Evolutionary conservation across 1,284 basidiomycete genomes (phyloP).

Genomic region (Vanrija humicola): DNA sequence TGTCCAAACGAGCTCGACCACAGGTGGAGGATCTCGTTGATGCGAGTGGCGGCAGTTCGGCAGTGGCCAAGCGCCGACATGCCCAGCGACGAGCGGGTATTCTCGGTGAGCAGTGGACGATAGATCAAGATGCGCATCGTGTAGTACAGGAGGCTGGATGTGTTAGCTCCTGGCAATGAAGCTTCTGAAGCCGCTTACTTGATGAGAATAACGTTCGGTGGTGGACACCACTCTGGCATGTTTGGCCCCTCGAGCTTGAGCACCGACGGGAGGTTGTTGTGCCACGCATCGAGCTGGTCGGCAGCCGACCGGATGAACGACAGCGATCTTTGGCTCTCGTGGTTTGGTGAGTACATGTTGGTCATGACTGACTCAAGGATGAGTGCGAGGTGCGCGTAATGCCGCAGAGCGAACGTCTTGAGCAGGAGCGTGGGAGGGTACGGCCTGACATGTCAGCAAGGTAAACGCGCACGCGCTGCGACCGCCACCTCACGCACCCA

Average conservation of each 20-base stretch:
- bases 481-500: background rate
- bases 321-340: conserved; percentile 11
- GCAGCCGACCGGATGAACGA: conserved; percentile 10
- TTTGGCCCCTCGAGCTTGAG: conserved; percentile 4
- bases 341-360: conserved; percentile 20
- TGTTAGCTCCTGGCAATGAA: background rate
- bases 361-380: conserved; percentile 19
- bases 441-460: background rate
- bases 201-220: conserved; percentile 8
- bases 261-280: conserved; percentile 1
- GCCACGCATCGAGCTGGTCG: conserved; percentile 3
- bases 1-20: conserved; percentile 14
- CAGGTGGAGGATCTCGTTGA: conserved; percentile 9
- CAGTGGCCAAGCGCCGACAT: conserved; percentile 11
- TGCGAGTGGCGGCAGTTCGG: conserved; percentile 9
- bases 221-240: background rate
- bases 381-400: conserved; percentile 9
- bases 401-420: conserved; percentile 10
- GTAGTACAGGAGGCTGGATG: conserved; percentile 8
- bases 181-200: conserved; percentile 1
- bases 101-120: conserved; percentile 12
- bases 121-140: conserved; percentile 13
- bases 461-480: too few species aligned
- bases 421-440: conserved; percentile 11
- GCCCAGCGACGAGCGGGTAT: conserved; percentile 3